These are phyloP conservation scores for Eimeria sp. DNA, from an alignment of 169 alveolate species.

Conservation along the genomic window DNA sequence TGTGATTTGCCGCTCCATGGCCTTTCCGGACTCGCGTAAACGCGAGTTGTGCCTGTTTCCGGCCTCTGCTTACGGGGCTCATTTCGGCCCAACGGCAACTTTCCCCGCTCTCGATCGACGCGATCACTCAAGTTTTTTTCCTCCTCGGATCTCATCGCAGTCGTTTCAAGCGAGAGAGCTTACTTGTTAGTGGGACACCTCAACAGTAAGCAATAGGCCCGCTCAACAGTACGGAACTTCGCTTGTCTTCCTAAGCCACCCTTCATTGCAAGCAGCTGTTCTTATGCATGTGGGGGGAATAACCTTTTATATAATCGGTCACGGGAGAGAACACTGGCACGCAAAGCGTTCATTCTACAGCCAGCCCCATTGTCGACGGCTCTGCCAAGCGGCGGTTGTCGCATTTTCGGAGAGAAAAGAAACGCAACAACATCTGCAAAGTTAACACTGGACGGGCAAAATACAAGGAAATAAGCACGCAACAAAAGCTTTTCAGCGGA, in stretches of 20 bases:
- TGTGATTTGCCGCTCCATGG: slow-evolving; percentile 36
- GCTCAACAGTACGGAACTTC: background rate
- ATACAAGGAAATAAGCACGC: background rate
- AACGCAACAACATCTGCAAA: background rate
- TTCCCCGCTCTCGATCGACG: background rate
- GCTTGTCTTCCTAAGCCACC: background rate
- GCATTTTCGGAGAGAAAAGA: background rate
- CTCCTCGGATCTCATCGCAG: slow-evolving; percentile 40
- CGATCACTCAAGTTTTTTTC: background rate
- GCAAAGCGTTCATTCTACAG: background rate
- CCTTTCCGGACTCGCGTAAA: background rate
- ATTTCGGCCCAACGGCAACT: background rate
- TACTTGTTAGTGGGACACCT: background rate
- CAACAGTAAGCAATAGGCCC: slow-evolving; percentile 7
- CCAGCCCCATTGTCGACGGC: slow-evolving; percentile 41
- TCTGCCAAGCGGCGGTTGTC: background rate
- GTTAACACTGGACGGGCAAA: background rate
- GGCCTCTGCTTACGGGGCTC: slow-evolving; percentile 44
- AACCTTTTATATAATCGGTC: background rate
- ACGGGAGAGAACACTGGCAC: background rate
- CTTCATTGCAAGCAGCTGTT: background rate
- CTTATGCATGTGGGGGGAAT: background rate
- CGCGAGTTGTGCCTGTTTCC: slow-evolving; percentile 65
- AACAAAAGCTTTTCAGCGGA: background rate
- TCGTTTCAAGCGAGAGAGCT: background rate